Evolutionary conservation across 1,284 basidiomycete genomes (phyloP).

Genomic region (Trichosporon sp.): DNA sequence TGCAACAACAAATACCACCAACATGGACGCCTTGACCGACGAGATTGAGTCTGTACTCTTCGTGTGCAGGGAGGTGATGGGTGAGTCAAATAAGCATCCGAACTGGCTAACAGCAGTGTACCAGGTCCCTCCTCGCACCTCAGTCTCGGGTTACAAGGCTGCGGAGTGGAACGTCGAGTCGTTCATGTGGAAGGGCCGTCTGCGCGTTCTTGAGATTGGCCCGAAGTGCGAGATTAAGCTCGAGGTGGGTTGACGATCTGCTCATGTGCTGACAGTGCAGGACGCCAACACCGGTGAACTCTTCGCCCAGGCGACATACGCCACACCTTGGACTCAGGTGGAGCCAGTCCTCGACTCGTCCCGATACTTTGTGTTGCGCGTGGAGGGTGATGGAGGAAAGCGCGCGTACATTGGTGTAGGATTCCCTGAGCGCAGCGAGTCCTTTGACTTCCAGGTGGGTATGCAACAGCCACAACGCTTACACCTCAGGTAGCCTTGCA

Average conservation of each 20-base stretch:
- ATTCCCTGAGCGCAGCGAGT: slow-evolving; percentile 85
- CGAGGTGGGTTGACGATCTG: slow-evolving; percentile 45
- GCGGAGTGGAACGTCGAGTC: slow-evolving; percentile 56
- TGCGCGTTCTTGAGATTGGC: slow-evolving; percentile 55
- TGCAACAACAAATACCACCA: slow-evolving; percentile 20
- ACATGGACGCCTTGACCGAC: slow-evolving; percentile 50
- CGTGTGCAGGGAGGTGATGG: slow-evolving; percentile 56
- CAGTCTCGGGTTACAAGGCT: slow-evolving; percentile 55
- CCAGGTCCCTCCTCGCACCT: slow-evolving; percentile 56
- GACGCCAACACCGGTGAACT: slow-evolving; percentile 58
- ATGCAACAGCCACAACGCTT: background rate
- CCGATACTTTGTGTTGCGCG: slow-evolving; percentile 90
- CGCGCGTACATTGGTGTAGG: slow-evolving; percentile 94
- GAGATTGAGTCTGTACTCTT: slow-evolving; percentile 57
- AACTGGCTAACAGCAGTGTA: slow-evolving; percentile 46
- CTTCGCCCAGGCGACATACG: slow-evolving; percentile 90
- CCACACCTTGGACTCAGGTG: slow-evolving; percentile 72
- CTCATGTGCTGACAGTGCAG: slow-evolving; percentile 31
- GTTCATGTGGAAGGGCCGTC: slow-evolving; percentile 57
- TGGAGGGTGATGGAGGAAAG: slow-evolving; percentile 77
- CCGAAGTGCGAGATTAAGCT: slow-evolving; percentile 52
- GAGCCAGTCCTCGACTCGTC: slow-evolving; percentile 96
- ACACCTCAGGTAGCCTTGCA: slow-evolving; percentile 74
- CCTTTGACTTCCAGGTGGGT: slow-evolving; percentile 74
- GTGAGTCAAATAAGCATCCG: slow-evolving; percentile 33